Percentiles rank a stretch among this genome's conserved stretches.
Evolutionary conservation across 495 filamentous ascomycete genomes (phyloP).

Genomic region (Talaromyces thailandensis): DNA sequence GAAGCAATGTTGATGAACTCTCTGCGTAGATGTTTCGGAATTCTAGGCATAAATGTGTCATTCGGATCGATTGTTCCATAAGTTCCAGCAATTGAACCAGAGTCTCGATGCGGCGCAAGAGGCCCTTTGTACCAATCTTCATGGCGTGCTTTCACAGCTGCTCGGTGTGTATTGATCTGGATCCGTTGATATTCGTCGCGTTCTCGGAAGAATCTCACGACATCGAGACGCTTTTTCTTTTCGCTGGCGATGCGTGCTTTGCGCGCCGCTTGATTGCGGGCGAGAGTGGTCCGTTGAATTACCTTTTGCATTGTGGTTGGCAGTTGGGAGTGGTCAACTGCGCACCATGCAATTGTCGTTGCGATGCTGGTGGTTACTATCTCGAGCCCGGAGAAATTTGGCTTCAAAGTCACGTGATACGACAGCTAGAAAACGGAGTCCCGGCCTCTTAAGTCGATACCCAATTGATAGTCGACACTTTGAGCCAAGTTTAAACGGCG

Average conservation of each 20-base stretch:
- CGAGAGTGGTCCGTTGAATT: slow-evolving; percentile 56
- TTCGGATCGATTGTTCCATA: slow-evolving; percentile 43
- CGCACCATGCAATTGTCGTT: background rate
- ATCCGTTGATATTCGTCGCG: slow-evolving; percentile 24
- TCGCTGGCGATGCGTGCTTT: slow-evolving; percentile 39
- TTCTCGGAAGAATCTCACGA: slow-evolving; percentile 23
- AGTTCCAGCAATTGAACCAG: slow-evolving; percentile 33
- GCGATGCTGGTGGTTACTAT: background rate
- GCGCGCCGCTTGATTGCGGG: slow-evolving; percentile 51
- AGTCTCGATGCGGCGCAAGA: slow-evolving; percentile 64
- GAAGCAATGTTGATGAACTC: slow-evolving; percentile 53
- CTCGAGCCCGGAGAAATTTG: slow-evolving; percentile 3
- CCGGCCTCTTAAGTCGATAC: background rate
- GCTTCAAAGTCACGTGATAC: background rate
- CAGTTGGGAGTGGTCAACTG: slow-evolving; percentile 9
- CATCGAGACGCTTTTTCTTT: slow-evolving; percentile 19
- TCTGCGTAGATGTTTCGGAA: slow-evolving; percentile 38
- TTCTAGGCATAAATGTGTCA: slow-evolving; percentile 23
- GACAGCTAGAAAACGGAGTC: background rate
- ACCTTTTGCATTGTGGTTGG: slow-evolving; percentile 61
- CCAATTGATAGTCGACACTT: background rate
- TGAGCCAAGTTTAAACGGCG: background rate
- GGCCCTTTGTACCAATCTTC: slow-evolving; percentile 73
- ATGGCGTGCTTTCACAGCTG: slow-evolving; percentile 26
- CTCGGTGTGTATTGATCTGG: slow-evolving; percentile 20